phyloP scores from a whole-genome alignment of 75 land plant species.

The Pinus tabuliformis region DNA sequence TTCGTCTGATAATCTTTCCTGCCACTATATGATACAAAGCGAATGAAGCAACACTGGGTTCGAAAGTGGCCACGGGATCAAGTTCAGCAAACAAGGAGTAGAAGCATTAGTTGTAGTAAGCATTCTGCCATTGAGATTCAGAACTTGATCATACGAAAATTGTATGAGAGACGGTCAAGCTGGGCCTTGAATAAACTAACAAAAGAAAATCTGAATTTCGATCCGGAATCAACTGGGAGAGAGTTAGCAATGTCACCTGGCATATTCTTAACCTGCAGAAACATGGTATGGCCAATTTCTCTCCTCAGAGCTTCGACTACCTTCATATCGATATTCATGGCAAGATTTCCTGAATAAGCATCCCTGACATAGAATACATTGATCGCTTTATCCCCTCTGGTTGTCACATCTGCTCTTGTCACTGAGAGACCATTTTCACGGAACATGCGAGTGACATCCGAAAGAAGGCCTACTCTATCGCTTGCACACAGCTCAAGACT shows the following conservation, averaged over 20 bases:
- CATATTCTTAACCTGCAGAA: background rate
- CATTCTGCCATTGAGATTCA: no score
- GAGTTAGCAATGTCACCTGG: background rate
- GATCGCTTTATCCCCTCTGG: slow-evolving; percentile 40
- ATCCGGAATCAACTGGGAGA: background rate
- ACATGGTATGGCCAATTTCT: slow-evolving; percentile 7
- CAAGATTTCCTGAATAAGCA: slow-evolving; percentile 24
- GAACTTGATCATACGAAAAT: background rate
- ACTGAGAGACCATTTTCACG: slow-evolving; percentile 86
- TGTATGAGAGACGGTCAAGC: background rate
- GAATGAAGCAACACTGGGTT: no score
- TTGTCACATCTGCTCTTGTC: slow-evolving; percentile 74
- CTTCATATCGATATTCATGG: slow-evolving; percentile 18
- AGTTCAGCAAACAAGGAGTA: no score
- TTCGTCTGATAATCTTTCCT: no score
- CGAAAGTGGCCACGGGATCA: no score
- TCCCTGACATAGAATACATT: slow-evolving; percentile 46
- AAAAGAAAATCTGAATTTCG: background rate
- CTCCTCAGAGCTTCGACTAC: slow-evolving; percentile 25
- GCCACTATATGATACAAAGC: no score
- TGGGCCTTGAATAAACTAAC: background rate
- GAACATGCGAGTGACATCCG: slow-evolving; percentile 84
- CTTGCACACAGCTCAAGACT: slow-evolving; percentile 72
- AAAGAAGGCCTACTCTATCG: slow-evolving; percentile 76
- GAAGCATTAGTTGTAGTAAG: no score